Conservation (phyloP, 2,329 filamentous ascomycete genomes). For the Pseudogymnoascus sp. region DNA sequence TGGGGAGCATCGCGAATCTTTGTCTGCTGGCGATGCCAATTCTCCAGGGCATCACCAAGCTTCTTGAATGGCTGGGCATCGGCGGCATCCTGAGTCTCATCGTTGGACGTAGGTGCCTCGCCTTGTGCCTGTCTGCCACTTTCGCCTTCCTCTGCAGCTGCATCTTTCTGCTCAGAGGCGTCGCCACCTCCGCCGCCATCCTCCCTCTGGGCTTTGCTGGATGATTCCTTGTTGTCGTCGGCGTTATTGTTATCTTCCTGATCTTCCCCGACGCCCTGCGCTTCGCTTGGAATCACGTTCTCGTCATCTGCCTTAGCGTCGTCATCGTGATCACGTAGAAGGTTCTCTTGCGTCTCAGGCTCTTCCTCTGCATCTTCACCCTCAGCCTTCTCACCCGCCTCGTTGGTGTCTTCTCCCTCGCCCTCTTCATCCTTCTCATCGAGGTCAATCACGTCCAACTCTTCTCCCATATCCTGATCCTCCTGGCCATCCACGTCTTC, state of each 20-base stretch:
- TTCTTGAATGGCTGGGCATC: constrained; percentile 78
- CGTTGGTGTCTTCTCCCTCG: constrained; percentile 38
- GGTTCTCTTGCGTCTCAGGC: constrained; percentile 40
- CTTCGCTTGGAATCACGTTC: constrained; percentile 55
- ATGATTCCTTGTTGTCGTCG: constrained; percentile 53
- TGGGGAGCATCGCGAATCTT: constrained; percentile 57
- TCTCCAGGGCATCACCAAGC: constrained; percentile 82
- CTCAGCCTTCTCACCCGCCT: constrained; percentile 40
- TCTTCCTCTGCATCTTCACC: constrained; percentile 42
- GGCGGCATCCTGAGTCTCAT: constrained; percentile 32
- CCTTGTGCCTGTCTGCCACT: constrained; percentile 36
- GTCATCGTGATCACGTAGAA: constrained; percentile 34
- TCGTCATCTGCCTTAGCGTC: constrained; percentile 47
- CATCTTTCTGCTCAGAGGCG: constrained; percentile 54
- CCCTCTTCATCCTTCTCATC: constrained; percentile 23
- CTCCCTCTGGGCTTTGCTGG: constrained; percentile 55
- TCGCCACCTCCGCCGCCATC: constrained; percentile 58
- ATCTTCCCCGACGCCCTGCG: constrained; percentile 55
- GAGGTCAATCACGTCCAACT: constrained; percentile 26
- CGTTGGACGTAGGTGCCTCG: constrained; percentile 29
- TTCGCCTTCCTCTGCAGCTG: constrained; percentile 55
- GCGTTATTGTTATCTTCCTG: constrained; percentile 51
- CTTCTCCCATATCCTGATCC: constrained; percentile 29
- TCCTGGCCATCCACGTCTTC: constrained; percentile 32
- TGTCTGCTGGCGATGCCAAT: constrained; percentile 81